Base-by-base conservation (phyloP, 1,139 yeast species). In the Blastobotrys indianensis region DNA sequence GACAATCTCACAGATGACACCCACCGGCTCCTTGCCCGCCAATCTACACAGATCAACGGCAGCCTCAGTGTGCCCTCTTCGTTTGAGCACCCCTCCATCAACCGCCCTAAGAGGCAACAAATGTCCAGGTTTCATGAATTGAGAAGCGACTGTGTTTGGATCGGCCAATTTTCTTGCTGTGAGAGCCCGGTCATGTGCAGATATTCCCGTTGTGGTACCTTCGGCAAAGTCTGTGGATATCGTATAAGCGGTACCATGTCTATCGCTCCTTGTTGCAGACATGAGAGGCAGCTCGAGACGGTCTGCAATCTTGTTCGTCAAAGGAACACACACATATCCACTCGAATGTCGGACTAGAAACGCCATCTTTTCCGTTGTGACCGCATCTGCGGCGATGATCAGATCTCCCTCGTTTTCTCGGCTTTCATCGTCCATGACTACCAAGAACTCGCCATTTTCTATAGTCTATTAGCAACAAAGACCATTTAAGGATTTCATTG, bases 41-140 rank as follows among this genome's bases (percentile, higher is more conserved):
- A 90, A 72, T 58, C 72, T 71, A 62, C 95, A 82, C 54, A 94
- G 73, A 61, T 92, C 95, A 10, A 92, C 95, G 30, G 90, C 90
- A 8, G 98, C 97, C 68, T 94, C 99, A 6, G 99, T 94, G 64
- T 94, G 99, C n/a, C 99, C 98, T 53, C 86, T 74, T 72, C 99
- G 83, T 45, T 72, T 70, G 48, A 79, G 72, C 49, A 92, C 80
- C 42, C 95, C 82, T 1, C 96, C 95, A 23, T 85, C 85, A 16
- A 76, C 85, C 2, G 97, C 97, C 58, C 97, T 76, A 60, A 94
- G 73, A 2, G 99, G 99, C 54, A 92, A 78, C 34, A 92, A 69
- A 61, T 94, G 98, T 25, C 98, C 99, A 0, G 99, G 99, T 60
- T 84, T 80, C 60, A 86, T 71, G 61, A 92, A 86, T 53, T 85